Evolutionary conservation across 2,329 filamentous ascomycete genomes (phyloP).

Genomic region (Colletotrichum abscissum): DNA sequence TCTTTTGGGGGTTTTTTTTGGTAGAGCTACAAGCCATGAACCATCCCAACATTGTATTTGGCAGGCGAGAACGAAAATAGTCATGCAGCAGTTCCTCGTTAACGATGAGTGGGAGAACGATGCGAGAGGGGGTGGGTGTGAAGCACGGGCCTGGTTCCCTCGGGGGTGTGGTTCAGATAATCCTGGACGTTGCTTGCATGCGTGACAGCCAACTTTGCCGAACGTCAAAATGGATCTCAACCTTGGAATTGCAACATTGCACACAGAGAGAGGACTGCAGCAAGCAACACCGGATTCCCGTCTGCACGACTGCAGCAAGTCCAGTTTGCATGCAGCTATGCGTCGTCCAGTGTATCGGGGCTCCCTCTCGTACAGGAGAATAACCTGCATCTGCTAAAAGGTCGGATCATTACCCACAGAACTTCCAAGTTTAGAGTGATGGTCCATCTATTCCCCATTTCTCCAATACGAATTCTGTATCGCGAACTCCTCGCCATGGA

Average conservation of each 20-base stretch:
- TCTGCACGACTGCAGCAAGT: neutral
- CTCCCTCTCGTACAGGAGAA: neutral
- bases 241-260: neutral
- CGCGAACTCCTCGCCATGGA: neutral
- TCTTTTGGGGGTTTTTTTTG: neutral
- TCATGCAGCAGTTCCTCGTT: constrained; percentile 14
- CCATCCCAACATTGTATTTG: constrained; percentile 13
- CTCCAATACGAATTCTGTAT: constrained; percentile 13
- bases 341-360: neutral
- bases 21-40: constrained; percentile 4
- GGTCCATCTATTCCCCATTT: constrained; percentile 1
- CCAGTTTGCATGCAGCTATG: neutral
- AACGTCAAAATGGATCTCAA: constrained; percentile 3
- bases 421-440: constrained; percentile 7
- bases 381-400: neutral
- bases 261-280: neutral
- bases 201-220: constrained; percentile 27
- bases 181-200: constrained; percentile 3
- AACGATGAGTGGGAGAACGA: neutral
- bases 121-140: neutral
- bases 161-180: constrained; percentile 15
- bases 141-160: constrained; percentile 13
- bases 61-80: constrained; percentile 10
- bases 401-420: constrained; percentile 4
- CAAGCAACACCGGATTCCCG: constrained; percentile 5